A percentile compares a stretch with the other conserved stretches of the same genome.
Conservation (phyloP, 805 yeast species). For the Danielozyma ontarioensis region DNA sequence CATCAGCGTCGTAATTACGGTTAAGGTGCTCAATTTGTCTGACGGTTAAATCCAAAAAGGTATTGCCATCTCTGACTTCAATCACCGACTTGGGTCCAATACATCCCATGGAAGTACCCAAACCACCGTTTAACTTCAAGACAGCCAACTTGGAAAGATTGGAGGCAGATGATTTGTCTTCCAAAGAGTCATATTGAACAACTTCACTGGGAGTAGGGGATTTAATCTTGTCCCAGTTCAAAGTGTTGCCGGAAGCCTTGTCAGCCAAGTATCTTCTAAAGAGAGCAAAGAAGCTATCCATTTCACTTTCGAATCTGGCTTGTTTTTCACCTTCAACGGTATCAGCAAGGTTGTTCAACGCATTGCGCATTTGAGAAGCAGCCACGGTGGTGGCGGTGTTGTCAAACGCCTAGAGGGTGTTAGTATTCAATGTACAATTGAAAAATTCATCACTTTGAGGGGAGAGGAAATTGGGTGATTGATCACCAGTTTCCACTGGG, state of each 20-base stretch:
- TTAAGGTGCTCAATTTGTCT: conserved; percentile 96
- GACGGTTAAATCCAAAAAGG: conserved; percentile 90
- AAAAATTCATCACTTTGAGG: too few relatives aligned
- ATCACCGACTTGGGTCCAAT: conserved; percentile 98
- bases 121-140: conserved; percentile 93
- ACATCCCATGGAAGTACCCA: conserved; percentile 99
- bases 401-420: conserved; percentile 68
- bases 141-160: conserved; percentile 85
- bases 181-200: conserved; percentile 61
- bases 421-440: conserved; percentile 10
- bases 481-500: too few relatives aligned
- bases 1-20: conserved; percentile 85
- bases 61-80: conserved; percentile 98
- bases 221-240: conserved; percentile 94
- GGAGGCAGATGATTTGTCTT: conserved; percentile 24
- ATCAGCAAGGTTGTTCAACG: conserved; percentile 84
- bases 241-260: conserved; percentile 76
- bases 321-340: conserved; percentile 54
- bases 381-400: conserved; percentile 92
- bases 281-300: conserved; percentile 91
- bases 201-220: conserved; percentile 90
- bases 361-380: conserved; percentile 96
- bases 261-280: conserved; percentile 90
- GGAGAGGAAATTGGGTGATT: too few relatives aligned
- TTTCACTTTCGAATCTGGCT: conserved; percentile 72